phyloP scores from a whole-genome alignment of 306 rosid species.

The Castanea sativa region DNA sequence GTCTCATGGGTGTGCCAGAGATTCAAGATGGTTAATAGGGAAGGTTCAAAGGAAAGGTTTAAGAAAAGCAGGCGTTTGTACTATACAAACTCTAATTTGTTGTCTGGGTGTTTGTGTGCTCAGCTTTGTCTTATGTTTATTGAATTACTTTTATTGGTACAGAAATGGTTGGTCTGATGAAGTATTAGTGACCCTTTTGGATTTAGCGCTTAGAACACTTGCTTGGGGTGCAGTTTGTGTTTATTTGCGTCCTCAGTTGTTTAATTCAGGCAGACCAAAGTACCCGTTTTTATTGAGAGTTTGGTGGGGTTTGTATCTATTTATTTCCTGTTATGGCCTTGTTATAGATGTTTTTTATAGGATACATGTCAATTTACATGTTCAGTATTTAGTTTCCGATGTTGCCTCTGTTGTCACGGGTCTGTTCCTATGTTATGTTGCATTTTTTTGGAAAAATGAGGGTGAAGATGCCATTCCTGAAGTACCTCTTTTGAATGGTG shows the following conservation, averaged over 20 bases:
- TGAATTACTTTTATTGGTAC: slow-evolving; percentile 45
- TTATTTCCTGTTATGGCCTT: slow-evolving; percentile 43
- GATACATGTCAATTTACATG: slow-evolving; percentile 31
- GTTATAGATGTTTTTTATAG: slow-evolving; percentile 34
- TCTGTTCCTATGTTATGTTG: slow-evolving; percentile 42
- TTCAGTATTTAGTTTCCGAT: slow-evolving; percentile 46
- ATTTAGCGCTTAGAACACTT: slow-evolving; percentile 40
- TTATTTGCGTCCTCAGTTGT: slow-evolving; percentile 28
- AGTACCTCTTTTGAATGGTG: slow-evolving; percentile 64
- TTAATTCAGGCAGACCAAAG: slow-evolving; percentile 13
- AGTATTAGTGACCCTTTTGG: slow-evolving; percentile 31
- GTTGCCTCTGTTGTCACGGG: slow-evolving; percentile 38
- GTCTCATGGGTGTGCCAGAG: too few relatives aligned
- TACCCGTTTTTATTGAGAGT: slow-evolving; percentile 38
- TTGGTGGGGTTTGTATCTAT: slow-evolving; percentile 50
- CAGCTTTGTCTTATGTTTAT: slow-evolving; percentile 35
- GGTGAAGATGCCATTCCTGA: slow-evolving; percentile 38
- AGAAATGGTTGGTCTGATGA: slow-evolving; percentile 36
- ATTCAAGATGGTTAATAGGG: too few relatives aligned
- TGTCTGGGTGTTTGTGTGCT: slow-evolving; percentile 31
- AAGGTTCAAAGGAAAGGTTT: too few relatives aligned
- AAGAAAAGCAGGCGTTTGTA: background rate
- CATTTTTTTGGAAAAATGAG: slow-evolving; percentile 28
- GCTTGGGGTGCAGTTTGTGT: slow-evolving; percentile 47
- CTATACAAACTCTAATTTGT: slow-evolving; percentile 17